Percentiles rank a stretch among this genome's conserved stretches.
These are phyloP conservation scores for Liquidambar formosana DNA, from an alignment of 164 flowering plant species.

Conservation along the genomic window DNA sequence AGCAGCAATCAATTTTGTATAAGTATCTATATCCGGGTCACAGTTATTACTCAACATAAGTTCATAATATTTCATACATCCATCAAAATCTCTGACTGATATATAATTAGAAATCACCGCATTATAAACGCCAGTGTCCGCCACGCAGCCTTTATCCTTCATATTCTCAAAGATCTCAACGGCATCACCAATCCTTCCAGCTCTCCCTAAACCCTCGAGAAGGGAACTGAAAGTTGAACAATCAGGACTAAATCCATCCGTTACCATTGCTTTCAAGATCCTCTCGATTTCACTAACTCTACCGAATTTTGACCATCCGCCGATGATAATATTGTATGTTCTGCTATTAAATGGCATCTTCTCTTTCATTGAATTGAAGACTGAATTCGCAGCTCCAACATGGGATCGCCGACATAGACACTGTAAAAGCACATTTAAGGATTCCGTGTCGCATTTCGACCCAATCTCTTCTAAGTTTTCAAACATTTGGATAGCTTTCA, in stretches of 20 bases:
- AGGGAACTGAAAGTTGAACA: slow-evolving; percentile 49
- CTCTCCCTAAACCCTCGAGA: slow-evolving; percentile 79
- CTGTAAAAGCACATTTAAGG: slow-evolving; percentile 56
- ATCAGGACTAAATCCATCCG: slow-evolving; percentile 62
- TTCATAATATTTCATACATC: slow-evolving; percentile 54
- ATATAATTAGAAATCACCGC: slow-evolving; percentile 68
- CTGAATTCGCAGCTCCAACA: slow-evolving; percentile 57
- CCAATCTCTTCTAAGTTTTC: slow-evolving; percentile 53
- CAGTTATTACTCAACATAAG: slow-evolving; percentile 46
- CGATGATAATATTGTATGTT: slow-evolving; percentile 60
- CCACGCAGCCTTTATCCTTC: slow-evolving; percentile 46
- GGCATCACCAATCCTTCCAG: slow-evolving; percentile 64
- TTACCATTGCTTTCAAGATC: slow-evolving; percentile 53
- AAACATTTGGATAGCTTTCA: slow-evolving; percentile 58
- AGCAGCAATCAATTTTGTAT: slow-evolving; percentile 47
- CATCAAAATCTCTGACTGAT: slow-evolving; percentile 47
- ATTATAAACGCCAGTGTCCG: slow-evolving; percentile 54
- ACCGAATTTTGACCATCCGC: slow-evolving; percentile 81
- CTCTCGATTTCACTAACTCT: slow-evolving; percentile 56
- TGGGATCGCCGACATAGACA: slow-evolving; percentile 64
- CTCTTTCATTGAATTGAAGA: slow-evolving; percentile 53
- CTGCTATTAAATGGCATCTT: slow-evolving; percentile 39
- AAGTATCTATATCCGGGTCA: slow-evolving; percentile 63
- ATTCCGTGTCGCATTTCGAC: slow-evolving; percentile 39
- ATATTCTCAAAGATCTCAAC: slow-evolving; percentile 55